Conservation (phyloP, 441 rosid genomes). For the Rhodomyrtus psidioides region DNA sequence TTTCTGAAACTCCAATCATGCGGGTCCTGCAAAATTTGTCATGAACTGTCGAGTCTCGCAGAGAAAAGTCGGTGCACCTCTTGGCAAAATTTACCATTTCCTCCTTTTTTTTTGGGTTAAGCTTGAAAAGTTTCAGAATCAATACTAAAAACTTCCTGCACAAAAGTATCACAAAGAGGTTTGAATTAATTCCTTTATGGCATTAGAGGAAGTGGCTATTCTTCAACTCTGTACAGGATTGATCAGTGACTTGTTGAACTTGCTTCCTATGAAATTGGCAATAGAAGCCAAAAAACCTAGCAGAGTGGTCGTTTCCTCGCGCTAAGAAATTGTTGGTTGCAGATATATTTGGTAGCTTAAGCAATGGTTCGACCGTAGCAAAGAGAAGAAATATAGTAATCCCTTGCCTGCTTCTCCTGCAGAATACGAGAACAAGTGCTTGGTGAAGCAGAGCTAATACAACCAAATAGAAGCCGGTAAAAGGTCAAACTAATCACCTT, state of each 20-base stretch:
- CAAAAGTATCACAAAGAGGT: background rate
- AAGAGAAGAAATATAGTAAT: constrained; percentile 5
- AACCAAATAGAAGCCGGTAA: background rate
- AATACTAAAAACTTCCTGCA: background rate
- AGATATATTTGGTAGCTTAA: background rate
- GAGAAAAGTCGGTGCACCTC: background rate
- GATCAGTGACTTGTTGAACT: background rate
- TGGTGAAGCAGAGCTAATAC: background rate
- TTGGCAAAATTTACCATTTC: background rate
- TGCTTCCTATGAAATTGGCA: background rate
- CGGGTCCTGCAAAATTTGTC: background rate
- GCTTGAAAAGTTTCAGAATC: background rate
- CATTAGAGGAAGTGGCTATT: background rate
- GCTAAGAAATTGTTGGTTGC: background rate
- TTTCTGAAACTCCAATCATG: background rate
- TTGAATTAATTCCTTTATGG: background rate
- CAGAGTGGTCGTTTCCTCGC: background rate
- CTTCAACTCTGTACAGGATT: background rate
- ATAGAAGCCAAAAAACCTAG: background rate
- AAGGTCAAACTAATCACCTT: background rate
- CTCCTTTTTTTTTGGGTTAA: background rate
- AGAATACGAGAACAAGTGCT: background rate
- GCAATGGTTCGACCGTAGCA: constrained; percentile 9
- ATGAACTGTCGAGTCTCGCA: background rate
- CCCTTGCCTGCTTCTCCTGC: constrained; percentile 9